These are phyloP conservation scores for Gaeumannomyces tritici DNA, from an alignment of 2,329 filamentous ascomycete species.

Conservation along the genomic window DNA sequence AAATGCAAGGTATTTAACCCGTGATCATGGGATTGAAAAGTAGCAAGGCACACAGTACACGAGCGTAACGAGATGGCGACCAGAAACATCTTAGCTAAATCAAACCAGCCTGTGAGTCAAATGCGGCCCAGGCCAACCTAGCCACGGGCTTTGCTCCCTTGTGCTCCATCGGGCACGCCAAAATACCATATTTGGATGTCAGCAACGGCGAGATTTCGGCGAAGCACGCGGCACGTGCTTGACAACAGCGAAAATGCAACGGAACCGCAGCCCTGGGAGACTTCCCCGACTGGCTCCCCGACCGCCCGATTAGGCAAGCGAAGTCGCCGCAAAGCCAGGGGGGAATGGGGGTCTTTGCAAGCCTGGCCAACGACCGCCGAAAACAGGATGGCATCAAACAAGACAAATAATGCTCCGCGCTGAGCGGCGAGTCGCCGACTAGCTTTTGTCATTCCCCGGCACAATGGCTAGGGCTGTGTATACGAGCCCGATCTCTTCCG, in stretches of 20 bases:
- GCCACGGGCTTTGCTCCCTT: background rate
- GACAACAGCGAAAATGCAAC: background rate
- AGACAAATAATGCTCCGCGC: background rate
- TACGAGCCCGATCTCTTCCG: background rate
- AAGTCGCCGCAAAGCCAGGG: background rate
- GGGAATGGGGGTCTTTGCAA: too few species aligned
- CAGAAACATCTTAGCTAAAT: too few species aligned
- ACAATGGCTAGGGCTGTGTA: background rate
- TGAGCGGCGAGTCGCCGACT: background rate
- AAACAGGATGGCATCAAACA: background rate
- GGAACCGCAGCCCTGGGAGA: background rate
- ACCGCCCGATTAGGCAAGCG: background rate
- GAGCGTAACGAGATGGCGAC: too few species aligned
- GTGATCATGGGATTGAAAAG: too few species aligned
- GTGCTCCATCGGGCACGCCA: background rate
- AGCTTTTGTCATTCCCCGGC: background rate
- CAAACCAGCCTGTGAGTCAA: background rate
- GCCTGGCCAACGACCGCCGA: too few species aligned
- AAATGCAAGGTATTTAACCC: too few species aligned
- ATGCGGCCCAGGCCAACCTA: background rate
- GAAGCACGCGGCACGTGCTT: background rate
- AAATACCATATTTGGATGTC: background rate
- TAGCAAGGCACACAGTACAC: background rate
- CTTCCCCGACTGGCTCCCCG: background rate
- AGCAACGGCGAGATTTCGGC: background rate